Evolutionary conservation across 768 basidiomycete genomes (phyloP).

Genomic region (Hemileccinum impolitum): DNA sequence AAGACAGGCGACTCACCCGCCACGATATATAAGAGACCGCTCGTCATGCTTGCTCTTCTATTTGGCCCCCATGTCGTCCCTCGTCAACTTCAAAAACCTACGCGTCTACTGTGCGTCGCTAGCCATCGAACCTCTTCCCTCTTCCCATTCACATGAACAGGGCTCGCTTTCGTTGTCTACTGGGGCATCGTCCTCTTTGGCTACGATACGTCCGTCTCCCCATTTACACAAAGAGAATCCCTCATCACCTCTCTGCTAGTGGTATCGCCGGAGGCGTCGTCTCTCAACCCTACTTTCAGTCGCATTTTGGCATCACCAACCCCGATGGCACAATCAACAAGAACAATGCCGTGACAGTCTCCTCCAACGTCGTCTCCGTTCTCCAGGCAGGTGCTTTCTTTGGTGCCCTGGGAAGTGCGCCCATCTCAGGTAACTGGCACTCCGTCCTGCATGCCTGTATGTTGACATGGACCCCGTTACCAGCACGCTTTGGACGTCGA

Average conservation of each 20-base stretch:
- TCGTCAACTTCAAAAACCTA: slow-evolving; percentile 43
- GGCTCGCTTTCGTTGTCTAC: slow-evolving; percentile 70
- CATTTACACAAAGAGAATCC: background rate
- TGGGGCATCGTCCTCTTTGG: slow-evolving; percentile 84
- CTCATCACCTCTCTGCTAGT: slow-evolving; percentile 26
- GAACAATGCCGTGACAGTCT: slow-evolving; percentile 47
- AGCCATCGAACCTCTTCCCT: too few relatives aligned
- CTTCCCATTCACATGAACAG: slow-evolving; percentile 30
- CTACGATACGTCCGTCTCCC: slow-evolving; percentile 60
- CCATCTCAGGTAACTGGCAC: slow-evolving; percentile 51
- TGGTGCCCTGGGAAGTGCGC: slow-evolving; percentile 73
- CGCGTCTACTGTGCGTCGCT: slow-evolving; percentile 55
- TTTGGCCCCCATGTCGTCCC: too few relatives aligned
- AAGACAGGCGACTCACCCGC: too few relatives aligned
- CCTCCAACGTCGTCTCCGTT: slow-evolving; percentile 83
- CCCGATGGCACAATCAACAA: slow-evolving; percentile 41
- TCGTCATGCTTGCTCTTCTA: too few relatives aligned
- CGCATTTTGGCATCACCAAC: slow-evolving; percentile 57
- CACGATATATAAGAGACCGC: too few relatives aligned
- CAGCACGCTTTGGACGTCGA: slow-evolving; percentile 65
- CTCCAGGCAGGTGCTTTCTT: slow-evolving; percentile 88
- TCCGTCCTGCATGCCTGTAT: background rate
- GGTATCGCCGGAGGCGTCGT: slow-evolving; percentile 73
- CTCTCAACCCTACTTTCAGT: slow-evolving; percentile 53
- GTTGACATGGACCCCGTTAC: background rate